Base-by-base conservation (phyloP, 2,329 filamentous ascomycete genomes). In the Ascosphaera acerosa region DNA sequence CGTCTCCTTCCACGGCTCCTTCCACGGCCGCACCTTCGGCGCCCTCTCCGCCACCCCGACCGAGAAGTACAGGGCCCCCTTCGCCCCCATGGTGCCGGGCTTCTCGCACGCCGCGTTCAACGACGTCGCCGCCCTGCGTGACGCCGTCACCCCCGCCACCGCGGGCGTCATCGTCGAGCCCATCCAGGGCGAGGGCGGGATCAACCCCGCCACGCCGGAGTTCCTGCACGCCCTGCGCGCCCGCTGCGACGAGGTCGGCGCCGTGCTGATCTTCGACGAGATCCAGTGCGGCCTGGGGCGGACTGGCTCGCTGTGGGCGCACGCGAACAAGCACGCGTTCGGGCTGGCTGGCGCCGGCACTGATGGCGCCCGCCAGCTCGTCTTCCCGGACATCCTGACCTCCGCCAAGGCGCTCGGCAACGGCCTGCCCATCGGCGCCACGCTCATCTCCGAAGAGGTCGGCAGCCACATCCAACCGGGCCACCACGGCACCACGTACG, bases 401-500 rank as follows among this genome's bases (percentile, higher is more conserved):
- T 84, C 77, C 0, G 87, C 87, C 34, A 97, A 97, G 58, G 87
- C 87, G 1, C 69, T 97, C 2, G 87, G 87, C 10, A 97, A 97
- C 46, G 87, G 87, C 4, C 84, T 92, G 51, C 87, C 87, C 30
- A 82, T 97, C 40, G 87, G 80, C 31, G 87, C 87, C 4, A 77
- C 75, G 3, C 65, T 73, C 32, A 59, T 72, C 17, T 69, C 64
- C 10, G 64, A n/a, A n/a, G n/a, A n/a, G n/a, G 63, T 94, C 39
- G 92, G 97, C 82, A 66, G 92, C 41, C 87, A 84, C 6, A 64
- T 97, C 39, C 87, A 97, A 61, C 78, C 87, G 16, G 87, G 87
- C 36, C 94, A 87, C 16, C 87, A 97, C 54, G 87, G 87, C 30
- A 91, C 80, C 26, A 97, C 87, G n/a, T 97, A 94, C 47, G 87